Evolutionary conservation across 768 basidiomycete genomes (phyloP).

Genomic region (Amanita pallidorosea): DNA sequence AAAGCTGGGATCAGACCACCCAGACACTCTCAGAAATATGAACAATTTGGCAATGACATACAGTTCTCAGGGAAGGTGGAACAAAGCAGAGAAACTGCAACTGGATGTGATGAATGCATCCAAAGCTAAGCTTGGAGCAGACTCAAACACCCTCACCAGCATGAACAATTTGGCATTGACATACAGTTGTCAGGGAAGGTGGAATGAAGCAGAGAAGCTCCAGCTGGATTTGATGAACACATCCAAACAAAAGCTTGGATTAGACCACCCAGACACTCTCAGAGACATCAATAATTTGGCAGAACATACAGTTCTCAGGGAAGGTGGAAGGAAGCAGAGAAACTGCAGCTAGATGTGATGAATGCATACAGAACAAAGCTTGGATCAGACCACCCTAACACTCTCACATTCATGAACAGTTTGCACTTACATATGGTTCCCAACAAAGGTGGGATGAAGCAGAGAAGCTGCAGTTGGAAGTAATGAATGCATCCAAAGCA

Average conservation of each 20-base stretch:
- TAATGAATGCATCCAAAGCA: background rate
- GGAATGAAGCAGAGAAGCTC: background rate
- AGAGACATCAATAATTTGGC: background rate
- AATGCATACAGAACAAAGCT: no score
- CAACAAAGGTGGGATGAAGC: background rate
- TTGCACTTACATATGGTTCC: background rate
- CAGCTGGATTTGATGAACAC: background rate
- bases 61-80: no score
- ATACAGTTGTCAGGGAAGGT: constrained; percentile 5
- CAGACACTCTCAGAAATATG: no score
- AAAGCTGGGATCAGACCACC: no score
- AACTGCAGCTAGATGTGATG: no score
- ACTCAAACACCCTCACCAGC: constrained; percentile 6
- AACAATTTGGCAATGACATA: no score
- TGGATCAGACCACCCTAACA: no score
- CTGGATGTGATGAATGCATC: no score
- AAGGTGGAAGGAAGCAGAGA: no score
- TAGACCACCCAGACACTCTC: background rate
- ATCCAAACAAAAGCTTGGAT: background rate
- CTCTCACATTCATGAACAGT: no score
- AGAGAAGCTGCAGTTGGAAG: background rate
- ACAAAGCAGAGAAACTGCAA: no score
- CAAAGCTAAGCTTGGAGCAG: background rate
- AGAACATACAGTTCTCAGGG: no score
- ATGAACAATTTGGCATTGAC: constrained; percentile 8